Percentiles rank a stretch among this genome's conserved stretches.
These are phyloP conservation scores for Ophiocordyceps camponoti-rufipedis DNA, from an alignment of 2,329 filamentous ascomycete genomes.

Conservation along the genomic window DNA sequence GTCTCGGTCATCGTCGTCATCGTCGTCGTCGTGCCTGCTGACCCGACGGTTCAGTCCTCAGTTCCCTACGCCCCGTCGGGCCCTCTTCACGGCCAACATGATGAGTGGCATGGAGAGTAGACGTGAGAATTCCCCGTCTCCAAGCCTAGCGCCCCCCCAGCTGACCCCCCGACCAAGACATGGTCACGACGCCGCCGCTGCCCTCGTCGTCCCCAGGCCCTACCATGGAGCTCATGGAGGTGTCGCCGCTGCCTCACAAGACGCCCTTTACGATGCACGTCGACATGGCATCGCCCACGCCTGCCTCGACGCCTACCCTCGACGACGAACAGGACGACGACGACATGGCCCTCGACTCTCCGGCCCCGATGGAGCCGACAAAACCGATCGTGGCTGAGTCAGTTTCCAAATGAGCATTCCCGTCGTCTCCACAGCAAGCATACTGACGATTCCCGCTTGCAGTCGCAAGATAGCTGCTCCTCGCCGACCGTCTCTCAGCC, in stretches of 20 bases:
- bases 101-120: conserved; percentile 16
- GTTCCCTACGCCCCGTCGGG: conserved; percentile 22
- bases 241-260: conserved; percentile 87
- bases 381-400: conserved; percentile 34
- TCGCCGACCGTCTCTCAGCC: conserved; percentile 55
- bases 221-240: conserved; percentile 67
- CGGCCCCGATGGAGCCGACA: conserved; percentile 30
- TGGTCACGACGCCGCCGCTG: conserved; percentile 68
- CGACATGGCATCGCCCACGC: conserved; percentile 55
- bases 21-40: neutral
- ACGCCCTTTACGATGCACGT: conserved; percentile 45
- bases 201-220: conserved; percentile 64
- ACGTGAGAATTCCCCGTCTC: conserved; percentile 9
- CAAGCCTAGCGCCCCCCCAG: neutral
- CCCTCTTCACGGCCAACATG: conserved; percentile 21
- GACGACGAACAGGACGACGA: conserved; percentile 11
- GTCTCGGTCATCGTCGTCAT: neutral
- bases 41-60: conserved; percentile 13
- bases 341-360: conserved; percentile 38
- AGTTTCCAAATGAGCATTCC: conserved; percentile 13
- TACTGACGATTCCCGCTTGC: conserved; percentile 8
- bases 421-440: conserved; percentile 3
- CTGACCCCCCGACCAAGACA: conserved; percentile 29
- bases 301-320: conserved; percentile 27
- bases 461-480: conserved; percentile 51